Conservation (phyloP, 768 basidiomycete genomes). For the Kondoa malvinella region DNA sequence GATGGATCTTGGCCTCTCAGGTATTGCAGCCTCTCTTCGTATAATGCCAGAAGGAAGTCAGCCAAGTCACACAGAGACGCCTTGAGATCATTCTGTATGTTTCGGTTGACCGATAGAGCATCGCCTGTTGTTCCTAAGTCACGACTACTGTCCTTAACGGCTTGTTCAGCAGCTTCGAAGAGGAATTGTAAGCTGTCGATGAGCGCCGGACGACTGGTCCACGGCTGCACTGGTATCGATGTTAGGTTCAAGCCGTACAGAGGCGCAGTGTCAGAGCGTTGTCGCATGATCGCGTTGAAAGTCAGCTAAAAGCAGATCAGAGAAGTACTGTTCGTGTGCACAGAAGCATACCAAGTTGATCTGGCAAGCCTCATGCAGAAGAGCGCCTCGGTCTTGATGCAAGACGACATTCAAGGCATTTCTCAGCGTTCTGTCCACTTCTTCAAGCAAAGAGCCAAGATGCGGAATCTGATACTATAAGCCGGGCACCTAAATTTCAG, state of each 20-base stretch:
- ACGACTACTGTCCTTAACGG: slow-evolving; percentile 30
- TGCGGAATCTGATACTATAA: slow-evolving; percentile 38
- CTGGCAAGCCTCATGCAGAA: slow-evolving; percentile 51
- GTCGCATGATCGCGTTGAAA: slow-evolving; percentile 53
- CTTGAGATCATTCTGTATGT: slow-evolving; percentile 29
- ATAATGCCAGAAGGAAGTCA: slow-evolving; percentile 25
- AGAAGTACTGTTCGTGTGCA: background rate
- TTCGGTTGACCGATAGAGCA: slow-evolving; percentile 22
- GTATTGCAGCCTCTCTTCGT: slow-evolving; percentile 24
- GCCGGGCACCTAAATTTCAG: background rate
- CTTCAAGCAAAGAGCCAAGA: slow-evolving; percentile 50
- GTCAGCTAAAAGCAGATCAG: slow-evolving; percentile 41
- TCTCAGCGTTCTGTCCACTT: slow-evolving; percentile 41
- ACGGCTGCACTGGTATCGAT: slow-evolving; percentile 42
- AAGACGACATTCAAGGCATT: slow-evolving; percentile 36
- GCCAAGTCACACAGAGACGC: slow-evolving; percentile 31
- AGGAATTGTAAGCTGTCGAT: slow-evolving; percentile 54
- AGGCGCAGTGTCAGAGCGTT: slow-evolving; percentile 50
- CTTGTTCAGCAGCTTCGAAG: slow-evolving; percentile 40
- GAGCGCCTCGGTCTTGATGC: slow-evolving; percentile 27
- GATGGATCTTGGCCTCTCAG: slow-evolving; percentile 35
- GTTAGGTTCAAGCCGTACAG: slow-evolving; percentile 67
- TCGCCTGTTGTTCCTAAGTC: slow-evolving; percentile 31
- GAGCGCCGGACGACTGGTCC: slow-evolving; percentile 57
- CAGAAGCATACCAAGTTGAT: slow-evolving; percentile 43